Conservation (phyloP, 1,284 basidiomycete species). For the Fistulina hepatica region DNA sequence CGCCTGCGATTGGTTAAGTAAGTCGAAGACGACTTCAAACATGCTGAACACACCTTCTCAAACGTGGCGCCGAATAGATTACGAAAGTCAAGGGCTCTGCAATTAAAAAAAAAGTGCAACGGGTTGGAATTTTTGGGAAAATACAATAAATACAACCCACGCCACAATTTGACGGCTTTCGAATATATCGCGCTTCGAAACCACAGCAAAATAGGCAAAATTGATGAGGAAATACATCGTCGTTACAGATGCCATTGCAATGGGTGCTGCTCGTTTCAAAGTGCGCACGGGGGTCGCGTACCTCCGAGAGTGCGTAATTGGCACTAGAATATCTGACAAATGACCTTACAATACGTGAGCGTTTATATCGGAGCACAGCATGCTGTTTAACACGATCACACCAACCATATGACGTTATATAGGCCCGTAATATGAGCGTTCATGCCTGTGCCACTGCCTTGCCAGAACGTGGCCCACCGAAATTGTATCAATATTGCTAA, state of each 20-base stretch:
- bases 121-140: too few relatives aligned
- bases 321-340: conserved; percentile 63
- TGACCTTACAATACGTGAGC: conserved; percentile 52
- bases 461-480: conserved; percentile 43
- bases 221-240: conserved; percentile 52
- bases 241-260: conserved; percentile 46
- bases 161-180: conserved; percentile 49
- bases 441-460: conserved; percentile 30
- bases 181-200: conserved; percentile 54
- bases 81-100: conserved; percentile 63
- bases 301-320: conserved; percentile 61
- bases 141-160: too few relatives aligned
- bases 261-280: conserved; percentile 52
- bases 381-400: neutral
- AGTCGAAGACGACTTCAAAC: too few relatives aligned
- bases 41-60: conserved; percentile 49
- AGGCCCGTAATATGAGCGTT: conserved; percentile 46
- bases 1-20: too few relatives aligned
- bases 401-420: conserved; percentile 58
- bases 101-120: too few relatives aligned
- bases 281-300: conserved; percentile 55
- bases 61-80: conserved; percentile 50
- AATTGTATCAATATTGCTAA: too few relatives aligned
- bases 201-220: conserved; percentile 58
- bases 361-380: too few relatives aligned